A percentile compares a stretch with the other conserved stretches of the same genome.
Conservation (phyloP, 176 grass and related monocot species). For the Oryza rufipogon region DNA sequence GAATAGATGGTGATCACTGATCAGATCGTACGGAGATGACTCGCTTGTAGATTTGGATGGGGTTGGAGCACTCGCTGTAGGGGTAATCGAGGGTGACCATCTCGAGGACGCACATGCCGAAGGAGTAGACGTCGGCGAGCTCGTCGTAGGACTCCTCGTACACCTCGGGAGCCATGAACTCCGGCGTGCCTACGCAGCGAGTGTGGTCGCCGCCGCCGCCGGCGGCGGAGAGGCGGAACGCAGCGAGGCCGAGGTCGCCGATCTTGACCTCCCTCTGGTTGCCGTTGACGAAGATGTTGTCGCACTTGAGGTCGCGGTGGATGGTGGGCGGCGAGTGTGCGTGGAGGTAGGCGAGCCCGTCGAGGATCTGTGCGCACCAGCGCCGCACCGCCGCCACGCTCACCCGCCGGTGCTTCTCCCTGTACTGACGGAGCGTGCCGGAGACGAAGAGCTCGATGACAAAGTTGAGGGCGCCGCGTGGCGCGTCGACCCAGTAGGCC, state of each 20-base stretch:
- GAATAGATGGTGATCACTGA: background rate
- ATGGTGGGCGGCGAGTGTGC: conserved; percentile 62
- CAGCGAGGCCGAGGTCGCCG: conserved; percentile 80
- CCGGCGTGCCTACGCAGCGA: conserved; percentile 77
- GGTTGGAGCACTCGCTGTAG: conserved; percentile 78
- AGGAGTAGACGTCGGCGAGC: conserved; percentile 86
- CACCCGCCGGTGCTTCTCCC: conserved; percentile 51
- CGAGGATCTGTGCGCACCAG: conserved; percentile 81
- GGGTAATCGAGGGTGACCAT: conserved; percentile 91
- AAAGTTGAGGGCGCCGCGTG: conserved; percentile 54
- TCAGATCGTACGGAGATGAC: conserved; percentile 64
- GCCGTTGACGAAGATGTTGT: conserved; percentile 92
- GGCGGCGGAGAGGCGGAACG: conserved; percentile 34
- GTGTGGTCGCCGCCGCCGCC: conserved; percentile 13
- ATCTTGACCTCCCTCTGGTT: conserved; percentile 90
- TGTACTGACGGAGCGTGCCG: conserved; percentile 74
- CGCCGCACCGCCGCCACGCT: conserved; percentile 55
- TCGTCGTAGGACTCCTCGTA: conserved; percentile 81
- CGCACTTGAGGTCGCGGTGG: conserved; percentile 92
- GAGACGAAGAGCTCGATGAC: conserved; percentile 82
- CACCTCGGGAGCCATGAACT: conserved; percentile 96
- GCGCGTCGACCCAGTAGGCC: conserved; percentile 55
- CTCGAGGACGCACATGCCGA: conserved; percentile 95
- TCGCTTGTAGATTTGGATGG: conserved; percentile 94
- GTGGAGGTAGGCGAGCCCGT: conserved; percentile 78